Evolutionary conservation across 2,329 filamentous ascomycete species (phyloP), one percentile per base, ranked within the genome.

Genomic region (Trichoderma breve): DNA sequence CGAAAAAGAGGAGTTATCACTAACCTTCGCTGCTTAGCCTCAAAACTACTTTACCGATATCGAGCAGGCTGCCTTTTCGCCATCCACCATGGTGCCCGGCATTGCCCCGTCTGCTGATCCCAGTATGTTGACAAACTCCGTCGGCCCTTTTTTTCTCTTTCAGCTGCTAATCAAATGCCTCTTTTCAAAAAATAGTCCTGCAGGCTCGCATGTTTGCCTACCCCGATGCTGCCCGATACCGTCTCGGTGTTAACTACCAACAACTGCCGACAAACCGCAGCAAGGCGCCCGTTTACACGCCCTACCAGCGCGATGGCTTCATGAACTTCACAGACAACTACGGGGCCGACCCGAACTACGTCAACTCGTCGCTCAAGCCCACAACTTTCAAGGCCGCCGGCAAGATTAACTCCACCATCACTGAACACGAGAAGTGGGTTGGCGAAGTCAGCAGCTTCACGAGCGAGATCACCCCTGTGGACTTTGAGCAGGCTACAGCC

Each of bases 391-490:
- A 68, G 63, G 21, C 55, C 6, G 36, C 26, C n/a, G 53, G 63
- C 30, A 68, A 51, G 24, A 15, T 68, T 26, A 21, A 65, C 85
- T n/a, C 51, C 24, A 67, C 39, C 3, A 43, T 71, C 4, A 73
- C 68, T 0, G 70, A 70, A 4, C 73, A 74, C 18, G 67, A 73
- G 51, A 89, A 89, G 80, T 88, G 89, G 76, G 87, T 86, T 68
- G 82, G 83, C 6, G 86, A 89, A 76, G 69, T 71, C n/a, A 86
- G 86, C 26, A 88, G 87, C 80, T 90, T 89, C 76, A 82, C 83
- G 21, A 71, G 62, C 28, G 21, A 60, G 26, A 58, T 71, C 30
- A 43, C 28, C 3, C 51, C 51, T 12, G 70, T 68, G 24, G 70
- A 71, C 28, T 71, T 53, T n/a, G 70, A 71, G 26, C 70, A 71